A percentile compares a stretch with the other conserved stretches of the same genome.
These are phyloP conservation scores for Dactylis glomerata DNA, from an alignment of 176 grass and related monocot genomes.

Conservation along the genomic window DNA sequence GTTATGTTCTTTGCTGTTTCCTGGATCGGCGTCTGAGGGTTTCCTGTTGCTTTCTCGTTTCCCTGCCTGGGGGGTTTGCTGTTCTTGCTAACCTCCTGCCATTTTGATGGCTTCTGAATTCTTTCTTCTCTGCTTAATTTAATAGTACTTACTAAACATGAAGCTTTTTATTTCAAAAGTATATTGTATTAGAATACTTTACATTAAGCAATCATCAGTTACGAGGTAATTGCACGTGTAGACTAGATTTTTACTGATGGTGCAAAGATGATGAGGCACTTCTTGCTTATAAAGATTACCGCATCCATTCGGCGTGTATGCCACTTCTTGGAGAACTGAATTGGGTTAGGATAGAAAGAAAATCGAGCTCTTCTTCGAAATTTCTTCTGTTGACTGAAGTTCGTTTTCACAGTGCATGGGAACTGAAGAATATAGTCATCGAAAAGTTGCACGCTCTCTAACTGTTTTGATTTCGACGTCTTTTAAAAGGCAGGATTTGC, in stretches of 20 bases:
- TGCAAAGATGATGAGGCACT: background rate
- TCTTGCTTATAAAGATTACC: background rate
- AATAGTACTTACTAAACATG: background rate
- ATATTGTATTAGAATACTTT: background rate
- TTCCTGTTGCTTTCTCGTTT: background rate
- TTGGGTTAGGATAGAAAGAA: background rate
- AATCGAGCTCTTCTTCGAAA: too few relatives aligned
- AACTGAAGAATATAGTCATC: constrained; percentile 28
- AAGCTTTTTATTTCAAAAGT: background rate
- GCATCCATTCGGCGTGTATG: background rate
- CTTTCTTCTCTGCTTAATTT: background rate
- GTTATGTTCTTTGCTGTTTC: background rate
- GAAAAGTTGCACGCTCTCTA: constrained; percentile 40
- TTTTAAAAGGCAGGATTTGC: constrained; percentile 34
- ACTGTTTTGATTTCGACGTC: constrained; percentile 51
- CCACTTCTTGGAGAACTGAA: background rate
- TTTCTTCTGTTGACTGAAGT: background rate
- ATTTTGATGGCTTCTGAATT: background rate
- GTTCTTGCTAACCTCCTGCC: background rate
- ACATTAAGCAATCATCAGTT: background rate
- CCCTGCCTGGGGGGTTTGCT: background rate
- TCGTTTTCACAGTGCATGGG: constrained; percentile 18
- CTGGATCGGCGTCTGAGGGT: background rate
- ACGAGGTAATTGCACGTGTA: background rate
- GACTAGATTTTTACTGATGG: background rate